Evolutionary conservation across 148 eudicot species (phyloP), one percentile per base, ranked within the genome.

Genomic region (Gaultheria prostrata): DNA sequence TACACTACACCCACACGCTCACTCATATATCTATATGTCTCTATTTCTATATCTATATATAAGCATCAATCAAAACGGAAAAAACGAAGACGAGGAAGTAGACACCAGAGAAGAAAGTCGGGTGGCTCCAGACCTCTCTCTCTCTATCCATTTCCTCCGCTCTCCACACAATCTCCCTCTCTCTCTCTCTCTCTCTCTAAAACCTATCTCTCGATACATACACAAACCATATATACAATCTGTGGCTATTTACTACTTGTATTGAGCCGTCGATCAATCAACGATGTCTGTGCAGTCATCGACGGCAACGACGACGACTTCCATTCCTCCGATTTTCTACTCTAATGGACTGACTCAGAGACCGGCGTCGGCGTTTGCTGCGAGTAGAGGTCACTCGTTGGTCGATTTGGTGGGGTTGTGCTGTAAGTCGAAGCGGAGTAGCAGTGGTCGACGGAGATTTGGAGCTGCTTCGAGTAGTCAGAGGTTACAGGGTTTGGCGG

Each of bases 331-430:
- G 72, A 81, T 87, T 12, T 84, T 86, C 76, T 87, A 83, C 88
- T 80, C 85, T 12, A 67, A 74, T 78, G 88, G 85, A 30, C 88
- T 63, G 51, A 83, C 90, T 0, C 67, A 85, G 14, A 87, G 54
- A 30, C 81, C 77, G 1, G 15, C 56, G 20, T 46, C 89, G 4
- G 81, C 81, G 1, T 87, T 91, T 61, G 89, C 89, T 10, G 78
- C 85, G 15, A 87, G 33, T 56, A 87, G 86, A 70, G 89, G 93
- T 12, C 82, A 87, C 28, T 79, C 90, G 8, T 87, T 93, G 65
- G 89, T 90, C 14, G 97, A 95, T 70, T 95, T 93, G 82, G 83
- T 91, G 63, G 95, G 92, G 7, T 84, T 95, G 17, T 82, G 85
- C 14, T 85, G 87, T 46, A 88, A 86, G 45, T 85, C 92, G 57